Evolutionary conservation across 257 asterid genomes (phyloP), one percentile per base, ranked within the genome.

Genomic region (Striga asiatica): DNA sequence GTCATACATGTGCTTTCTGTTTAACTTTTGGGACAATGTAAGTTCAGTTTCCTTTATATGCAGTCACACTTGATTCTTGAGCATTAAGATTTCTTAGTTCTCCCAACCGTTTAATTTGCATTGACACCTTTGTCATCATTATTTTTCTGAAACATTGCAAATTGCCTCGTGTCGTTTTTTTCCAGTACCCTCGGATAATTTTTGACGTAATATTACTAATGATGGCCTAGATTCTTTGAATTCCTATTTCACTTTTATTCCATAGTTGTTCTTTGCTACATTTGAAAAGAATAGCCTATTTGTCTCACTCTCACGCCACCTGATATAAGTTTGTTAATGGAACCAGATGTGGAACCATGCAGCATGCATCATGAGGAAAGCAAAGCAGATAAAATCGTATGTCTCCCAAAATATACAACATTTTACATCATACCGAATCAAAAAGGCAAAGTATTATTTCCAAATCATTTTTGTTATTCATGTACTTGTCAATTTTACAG

Each of bases 271-370:
- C 24, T 6, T 42, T 46, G 48, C 20, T 32, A 47, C 49, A 35
- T 1, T 38, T 1, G 37, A 12, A 37, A 28, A 23, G 13, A 14
- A 27, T 17, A 28, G 17, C 29, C 64, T 53, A 50, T 31, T 27
- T 52, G 4, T 56, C 35, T 65, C 14, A 35, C 42, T 12, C 16
- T n/a, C 16, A 61, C 60, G 57, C 58, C 61, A 42, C 51, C 61
- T 78, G 43, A 66, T 67, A 60, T 56, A 28, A 53, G 57, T 56
- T 69, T 71, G 58, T 65, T 53, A 48, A 38, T 78, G 66, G 65
- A 51, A 38, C 66, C 93, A 92, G 98, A 78, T 80, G 89, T 92
- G 98, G 98, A 79, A 92, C 79, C 97, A 92, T 78, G 89, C 86
- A 59, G 29, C 61, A 47, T 92, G 98, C 78, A 73, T 92, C 73